Base-by-base conservation (phyloP, 768 basidiomycete species). In the Cystofilobasidium ferigula region DNA sequence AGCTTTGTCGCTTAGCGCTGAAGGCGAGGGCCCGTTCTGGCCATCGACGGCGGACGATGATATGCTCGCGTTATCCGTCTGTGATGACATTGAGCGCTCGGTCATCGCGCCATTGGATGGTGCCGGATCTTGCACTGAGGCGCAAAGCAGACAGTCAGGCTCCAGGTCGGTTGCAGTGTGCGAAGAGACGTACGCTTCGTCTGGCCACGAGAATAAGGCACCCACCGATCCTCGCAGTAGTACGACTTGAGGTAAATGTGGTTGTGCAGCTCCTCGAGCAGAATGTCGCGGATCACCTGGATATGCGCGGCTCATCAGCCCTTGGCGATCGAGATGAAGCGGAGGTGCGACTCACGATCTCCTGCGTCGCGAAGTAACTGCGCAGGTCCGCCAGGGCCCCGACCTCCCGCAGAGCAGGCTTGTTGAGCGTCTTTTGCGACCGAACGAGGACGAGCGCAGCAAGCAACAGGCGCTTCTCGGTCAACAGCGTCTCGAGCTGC, bases 161-260 rank as follows among this genome's bases (percentile, higher is more conserved):
- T 54, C n/a, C 28, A 53, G 47, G 4, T 22, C 36, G 18, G n/a
- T n/a, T 24, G 26, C 30, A 10, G 0, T 45, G 13, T 7, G 26
- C 18, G 16, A 3, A 3, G 7, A 14, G 43, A 45, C 88, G 77
- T 72, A 93, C 93, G 81, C 14, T 77, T 76, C 63, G 84, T 82
- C 74, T 97, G 95, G 61, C 86, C 86, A 0, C 86, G 84, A 14
- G 81, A 77, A 74, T 95, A 97, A 0, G 87, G 77, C 22, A 84
- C 80, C 95, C 95, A 99, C 35, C 94, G 84, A 7, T 85, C 82
- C 70, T 98, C 94, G 73, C 89, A 92, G 85, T 92, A 95, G 75
- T 91, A 94, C 0, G 87, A 89, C 73, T 94, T 95, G 67, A 99
- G 83, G 76, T 95, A 99, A n/a, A 99, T 78, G 76, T 99, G 95